Percentiles rank a stretch among this genome's conserved stretches.
Conservation (phyloP, 2,329 filamentous ascomycete species). For the Aspergillus sp. region DNA sequence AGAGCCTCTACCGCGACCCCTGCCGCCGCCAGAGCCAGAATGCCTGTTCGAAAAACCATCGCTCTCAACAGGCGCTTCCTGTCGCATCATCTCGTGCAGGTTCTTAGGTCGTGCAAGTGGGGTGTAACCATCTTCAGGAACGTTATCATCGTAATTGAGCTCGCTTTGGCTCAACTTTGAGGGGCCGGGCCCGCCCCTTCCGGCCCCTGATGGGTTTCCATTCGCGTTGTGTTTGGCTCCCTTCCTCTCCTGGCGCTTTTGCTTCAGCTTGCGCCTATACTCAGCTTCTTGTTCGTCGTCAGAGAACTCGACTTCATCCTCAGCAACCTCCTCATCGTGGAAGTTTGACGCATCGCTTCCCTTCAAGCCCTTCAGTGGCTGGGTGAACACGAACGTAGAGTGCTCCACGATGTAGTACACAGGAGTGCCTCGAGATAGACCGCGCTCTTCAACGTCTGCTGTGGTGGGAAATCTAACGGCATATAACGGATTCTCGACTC, state of each 20-base stretch:
- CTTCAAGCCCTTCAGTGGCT: slow-evolving; percentile 74
- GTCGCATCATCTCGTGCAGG: slow-evolving; percentile 53
- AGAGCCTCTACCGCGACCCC: slow-evolving; percentile 48
- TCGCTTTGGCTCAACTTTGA: slow-evolving; percentile 43
- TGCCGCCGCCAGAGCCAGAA: slow-evolving; percentile 44
- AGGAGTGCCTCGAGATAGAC: slow-evolving; percentile 66
- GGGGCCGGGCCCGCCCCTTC: slow-evolving; percentile 35
- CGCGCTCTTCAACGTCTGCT: slow-evolving; percentile 66
- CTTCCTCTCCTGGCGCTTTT: slow-evolving; percentile 60
- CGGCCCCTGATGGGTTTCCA: slow-evolving; percentile 39
- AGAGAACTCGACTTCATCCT: slow-evolving; percentile 90
- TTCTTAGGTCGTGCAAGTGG: slow-evolving; percentile 68
- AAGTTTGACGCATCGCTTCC: slow-evolving; percentile 93
- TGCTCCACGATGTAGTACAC: slow-evolving; percentile 79
- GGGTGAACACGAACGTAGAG: slow-evolving; percentile 82
- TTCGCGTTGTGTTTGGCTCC: slow-evolving; percentile 47
- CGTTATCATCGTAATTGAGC: slow-evolving; percentile 67
- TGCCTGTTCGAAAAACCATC: slow-evolving; percentile 31
- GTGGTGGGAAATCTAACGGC: slow-evolving; percentile 71
- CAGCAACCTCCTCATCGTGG: slow-evolving; percentile 84
- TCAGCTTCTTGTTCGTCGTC: slow-evolving; percentile 94
- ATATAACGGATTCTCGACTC: slow-evolving; percentile 83
- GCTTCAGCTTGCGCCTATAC: slow-evolving; percentile 69
- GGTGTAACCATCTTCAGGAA: slow-evolving; percentile 58
- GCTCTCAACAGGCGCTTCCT: slow-evolving; percentile 38